These are phyloP conservation scores for Umbelopsis sp. DNA, from an alignment of 192 early-diverging fungal species.

Conservation along the genomic window DNA sequence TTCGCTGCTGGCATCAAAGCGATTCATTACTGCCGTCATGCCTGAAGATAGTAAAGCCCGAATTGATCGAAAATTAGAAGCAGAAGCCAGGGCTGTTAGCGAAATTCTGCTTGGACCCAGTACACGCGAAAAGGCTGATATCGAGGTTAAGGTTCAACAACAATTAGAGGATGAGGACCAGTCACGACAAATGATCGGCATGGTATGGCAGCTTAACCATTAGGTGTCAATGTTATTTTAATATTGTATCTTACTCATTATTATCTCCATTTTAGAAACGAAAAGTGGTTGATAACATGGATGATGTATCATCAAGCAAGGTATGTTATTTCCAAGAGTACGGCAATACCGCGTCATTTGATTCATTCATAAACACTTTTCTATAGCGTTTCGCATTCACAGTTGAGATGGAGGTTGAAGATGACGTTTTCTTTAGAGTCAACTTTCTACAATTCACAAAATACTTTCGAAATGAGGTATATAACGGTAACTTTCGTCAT, in stretches of 20 bases:
- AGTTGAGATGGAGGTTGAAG: constrained; percentile 48
- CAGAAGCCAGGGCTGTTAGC: constrained; percentile 57
- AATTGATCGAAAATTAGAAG: constrained; percentile 61
- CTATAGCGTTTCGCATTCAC: not conserved
- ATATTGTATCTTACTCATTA: not conserved
- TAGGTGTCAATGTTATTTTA: not conserved
- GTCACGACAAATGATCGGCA: constrained; percentile 16
- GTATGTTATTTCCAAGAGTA: not conserved
- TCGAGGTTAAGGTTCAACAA: not conserved
- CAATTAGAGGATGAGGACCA: constrained; percentile 2
- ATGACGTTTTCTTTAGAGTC: constrained; percentile 62
- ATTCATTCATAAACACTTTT: too few relatives aligned
- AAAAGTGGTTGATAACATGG: constrained; percentile 33
- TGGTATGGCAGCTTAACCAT: not conserved
- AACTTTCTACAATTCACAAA: constrained; percentile 70
- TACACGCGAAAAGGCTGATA: constrained; percentile 6
- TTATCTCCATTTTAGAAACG: constrained; percentile 17
- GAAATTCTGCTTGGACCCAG: constrained; percentile 13
- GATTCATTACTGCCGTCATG: constrained; percentile 60
- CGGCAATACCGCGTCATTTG: too few relatives aligned
- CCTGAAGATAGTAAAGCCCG: constrained; percentile 61
- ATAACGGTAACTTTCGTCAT: not conserved
- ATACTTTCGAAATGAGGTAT: constrained; percentile 61
- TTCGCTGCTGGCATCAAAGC: constrained; percentile 59
- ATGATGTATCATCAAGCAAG: constrained; percentile 20